Evolutionary conservation across 257 asterid species (phyloP).

Genomic region (Leptodermis oblonga): DNA sequence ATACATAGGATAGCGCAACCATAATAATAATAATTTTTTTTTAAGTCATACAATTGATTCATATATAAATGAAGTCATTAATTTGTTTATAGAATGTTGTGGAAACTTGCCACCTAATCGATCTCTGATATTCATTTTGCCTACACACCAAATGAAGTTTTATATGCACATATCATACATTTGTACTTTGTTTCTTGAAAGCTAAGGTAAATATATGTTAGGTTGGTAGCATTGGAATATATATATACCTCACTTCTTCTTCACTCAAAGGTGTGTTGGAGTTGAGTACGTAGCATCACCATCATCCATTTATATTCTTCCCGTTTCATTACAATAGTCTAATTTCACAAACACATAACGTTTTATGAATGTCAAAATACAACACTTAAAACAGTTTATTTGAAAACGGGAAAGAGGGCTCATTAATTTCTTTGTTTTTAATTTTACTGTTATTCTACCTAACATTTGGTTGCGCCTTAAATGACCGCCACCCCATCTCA

Average conservation of each 20-base stretch:
- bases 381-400: too few relatives aligned
- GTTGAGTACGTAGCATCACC: slow-evolving; percentile 7
- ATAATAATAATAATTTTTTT: too few relatives aligned
- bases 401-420: too few relatives aligned
- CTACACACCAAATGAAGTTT: too few relatives aligned
- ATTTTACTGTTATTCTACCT: slow-evolving; percentile 31
- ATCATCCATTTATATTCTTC: slow-evolving; percentile 1
- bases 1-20: too few relatives aligned
- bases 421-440: not conserved
- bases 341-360: too few relatives aligned
- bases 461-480: slow-evolving; percentile 24
- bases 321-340: too few relatives aligned
- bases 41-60: too few relatives aligned
- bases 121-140: too few relatives aligned
- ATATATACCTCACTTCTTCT: slow-evolving; percentile 42
- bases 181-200: slow-evolving; percentile 44
- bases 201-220: slow-evolving; percentile 37
- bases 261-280: slow-evolving; percentile 49
- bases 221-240: slow-evolving; percentile 24
- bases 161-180: not conserved
- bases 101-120: too few relatives aligned
- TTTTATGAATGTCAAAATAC: not conserved
- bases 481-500: slow-evolving; percentile 10
- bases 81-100: too few relatives aligned
- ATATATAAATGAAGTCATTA: too few relatives aligned